Conservation (phyloP, 495 filamentous ascomycete species). For the Tuber brumale region DNA sequence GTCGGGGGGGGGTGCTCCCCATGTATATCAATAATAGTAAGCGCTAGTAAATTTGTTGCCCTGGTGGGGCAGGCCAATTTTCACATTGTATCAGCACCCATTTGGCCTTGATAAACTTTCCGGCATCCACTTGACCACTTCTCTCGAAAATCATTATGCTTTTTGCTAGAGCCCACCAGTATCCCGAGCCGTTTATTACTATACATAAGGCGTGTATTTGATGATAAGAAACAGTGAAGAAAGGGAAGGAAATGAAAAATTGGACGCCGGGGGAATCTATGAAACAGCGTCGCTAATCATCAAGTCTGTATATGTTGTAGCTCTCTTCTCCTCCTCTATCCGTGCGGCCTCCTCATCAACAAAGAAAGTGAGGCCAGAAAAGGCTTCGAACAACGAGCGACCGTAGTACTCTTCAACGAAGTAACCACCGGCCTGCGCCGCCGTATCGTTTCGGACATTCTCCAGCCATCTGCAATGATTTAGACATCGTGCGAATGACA, state of each 20-base stretch:
- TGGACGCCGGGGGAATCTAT: constrained; percentile 1
- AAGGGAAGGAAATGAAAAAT: background rate
- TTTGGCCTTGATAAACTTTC: background rate
- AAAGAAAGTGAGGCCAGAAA: constrained; percentile 78
- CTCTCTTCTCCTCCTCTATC: constrained; percentile 21
- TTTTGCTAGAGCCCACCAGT: background rate
- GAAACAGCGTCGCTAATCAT: constrained; percentile 33
- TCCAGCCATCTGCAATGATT: constrained; percentile 54
- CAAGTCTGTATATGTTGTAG: constrained; percentile 29
- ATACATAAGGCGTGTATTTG: background rate
- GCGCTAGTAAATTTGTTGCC: too few relatives aligned
- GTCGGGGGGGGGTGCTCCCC: too few relatives aligned
- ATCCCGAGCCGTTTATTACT: background rate
- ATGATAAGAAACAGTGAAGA: background rate
- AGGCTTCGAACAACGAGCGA: constrained; percentile 77
- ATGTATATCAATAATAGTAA: too few relatives aligned
- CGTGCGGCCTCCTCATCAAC: constrained; percentile 59
- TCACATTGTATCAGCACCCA: too few relatives aligned
- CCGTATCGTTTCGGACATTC: constrained; percentile 52
- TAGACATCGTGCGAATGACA: background rate
- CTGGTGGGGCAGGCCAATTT: too few relatives aligned
- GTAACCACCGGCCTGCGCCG: constrained; percentile 73
- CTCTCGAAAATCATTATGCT: background rate
- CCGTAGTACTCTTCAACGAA: constrained; percentile 71
- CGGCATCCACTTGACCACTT: background rate